Evolutionary conservation across 2,329 filamentous ascomycete genomes (phyloP), one percentile per base, ranked within the genome.

Genomic region (Dothideomycetes sp.): DNA sequence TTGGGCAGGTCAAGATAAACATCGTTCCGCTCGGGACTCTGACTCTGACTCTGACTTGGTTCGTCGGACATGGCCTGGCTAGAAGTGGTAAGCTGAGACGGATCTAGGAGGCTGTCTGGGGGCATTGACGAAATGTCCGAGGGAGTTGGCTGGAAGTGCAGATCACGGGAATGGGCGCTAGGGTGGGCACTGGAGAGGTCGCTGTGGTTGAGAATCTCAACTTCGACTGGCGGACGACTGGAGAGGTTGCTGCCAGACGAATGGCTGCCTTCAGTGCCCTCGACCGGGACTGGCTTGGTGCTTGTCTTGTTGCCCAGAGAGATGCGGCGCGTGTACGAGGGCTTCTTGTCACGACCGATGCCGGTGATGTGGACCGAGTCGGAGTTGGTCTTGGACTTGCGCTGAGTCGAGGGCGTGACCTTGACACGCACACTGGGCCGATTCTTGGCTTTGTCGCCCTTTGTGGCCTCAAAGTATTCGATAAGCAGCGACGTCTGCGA

Each of bases 401-500:
- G 73, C 49, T 64, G 67, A 17, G 71, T 71, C 27, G 83, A 86
- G 11, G 88, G 88, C 11, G 85, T 93, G 47, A 94, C 74, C 51
- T 80, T 75, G 40, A 85, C 81, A 51, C 81, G 69, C 40, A 95
- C 85, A 59, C 86, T 94, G 10, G 88, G 87, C 52, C 83, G 80
- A 53, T 82, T 74, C 23, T 69, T 66, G 54, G 64, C 71, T 54
- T 63, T 69, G 52, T 70, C 70, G 43, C 74, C 66, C 60, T 84
- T 88, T 48, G 80, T 78, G 51, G 79, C 84, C 64, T 94, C 88
- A 56, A 93, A 95, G 63, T 94, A 94, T 65, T 95, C 88, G 55
- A 95, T 95, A 53, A 95, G 71, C 50, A 95, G 71, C 43, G 85
- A 93, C 25, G 88, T 94, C 66, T 94, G 87, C 32, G 85, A 94